A percentile compares a stretch with the other conserved stretches of the same genome.
Evolutionary conservation across 495 filamentous ascomycete genomes (phyloP).

Genomic region (Penicillium cinerascens): DNA sequence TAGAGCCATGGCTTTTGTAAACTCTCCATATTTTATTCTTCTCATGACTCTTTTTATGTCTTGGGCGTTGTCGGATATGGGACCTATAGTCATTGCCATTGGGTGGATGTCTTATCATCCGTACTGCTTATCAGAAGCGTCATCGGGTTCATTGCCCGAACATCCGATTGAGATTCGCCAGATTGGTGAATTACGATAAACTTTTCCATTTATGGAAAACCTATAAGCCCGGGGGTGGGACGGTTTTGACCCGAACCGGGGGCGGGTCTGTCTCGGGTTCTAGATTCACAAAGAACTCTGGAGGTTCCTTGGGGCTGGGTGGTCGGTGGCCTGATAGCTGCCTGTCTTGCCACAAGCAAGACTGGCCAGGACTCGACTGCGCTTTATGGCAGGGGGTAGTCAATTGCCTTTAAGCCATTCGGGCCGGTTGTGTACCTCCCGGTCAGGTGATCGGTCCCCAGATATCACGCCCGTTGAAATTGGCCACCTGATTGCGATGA

Average conservation of each 20-base stretch:
- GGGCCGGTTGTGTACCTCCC: constrained; percentile 15
- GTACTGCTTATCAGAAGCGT: background rate
- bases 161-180: background rate
- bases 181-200: background rate
- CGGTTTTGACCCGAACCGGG: constrained; percentile 9
- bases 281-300: constrained; percentile 1
- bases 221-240: constrained; percentile 5
- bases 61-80: background rate
- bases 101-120: background rate
- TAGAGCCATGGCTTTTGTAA: background rate
- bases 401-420: constrained; percentile 22
- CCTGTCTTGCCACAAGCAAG: constrained; percentile 4
- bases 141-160: background rate
- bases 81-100: background rate
- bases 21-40: background rate
- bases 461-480: constrained; percentile 16
- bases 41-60: background rate
- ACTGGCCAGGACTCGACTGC: background rate
- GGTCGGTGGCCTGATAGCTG: background rate
- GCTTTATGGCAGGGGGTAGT: constrained; percentile 5
- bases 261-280: constrained; percentile 3
- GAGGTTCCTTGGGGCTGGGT: background rate
- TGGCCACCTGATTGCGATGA: constrained; percentile 18
- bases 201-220: constrained; percentile 1
- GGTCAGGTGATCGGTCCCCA: constrained; percentile 25